Percentiles rank a stretch among this genome's conserved stretches.
These are phyloP conservation scores for Lentinula guzmanii DNA, from an alignment of 768 basidiomycete species.

Conservation along the genomic window DNA sequence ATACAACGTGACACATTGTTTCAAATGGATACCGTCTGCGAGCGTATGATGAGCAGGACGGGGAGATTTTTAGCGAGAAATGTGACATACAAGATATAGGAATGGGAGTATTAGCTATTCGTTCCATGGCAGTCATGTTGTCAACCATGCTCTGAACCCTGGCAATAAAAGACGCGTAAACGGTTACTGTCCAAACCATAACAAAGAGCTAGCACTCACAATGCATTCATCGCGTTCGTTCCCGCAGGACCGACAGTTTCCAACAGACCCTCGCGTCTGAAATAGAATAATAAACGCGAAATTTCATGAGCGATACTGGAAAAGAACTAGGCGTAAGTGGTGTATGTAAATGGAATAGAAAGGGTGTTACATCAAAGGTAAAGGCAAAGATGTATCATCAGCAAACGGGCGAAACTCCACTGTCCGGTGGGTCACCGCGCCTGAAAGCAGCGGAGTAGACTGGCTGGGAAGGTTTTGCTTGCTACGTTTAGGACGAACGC, in stretches of 20 bases:
- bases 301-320: conserved; percentile 80
- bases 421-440: conserved; percentile 35
- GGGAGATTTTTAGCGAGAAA: background rate
- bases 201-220: conserved; percentile 34
- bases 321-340: background rate
- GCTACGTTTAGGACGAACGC: conserved; percentile 67
- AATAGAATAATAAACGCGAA: conserved; percentile 58
- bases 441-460: conserved; percentile 59
- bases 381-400: conserved; percentile 60
- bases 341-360: background rate
- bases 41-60: conserved; percentile 9
- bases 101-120: conserved; percentile 85
- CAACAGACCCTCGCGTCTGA: conserved; percentile 74
- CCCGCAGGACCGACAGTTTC: conserved; percentile 90
- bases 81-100: conserved; percentile 59
- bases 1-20: conserved; percentile 93
- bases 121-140: conserved; percentile 81
- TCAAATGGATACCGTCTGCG: conserved; percentile 81
- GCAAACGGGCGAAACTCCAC: conserved; percentile 60
- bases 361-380: conserved; percentile 66
- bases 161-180: background rate
- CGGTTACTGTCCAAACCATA: background rate
- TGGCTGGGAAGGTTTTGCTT: conserved; percentile 43
- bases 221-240: conserved; percentile 69
- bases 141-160: conserved; percentile 82